Percentiles rank a stretch among this genome's conserved stretches.
Conservation (phyloP, 331 rosid species). For the Telfairia occidentalis region DNA sequence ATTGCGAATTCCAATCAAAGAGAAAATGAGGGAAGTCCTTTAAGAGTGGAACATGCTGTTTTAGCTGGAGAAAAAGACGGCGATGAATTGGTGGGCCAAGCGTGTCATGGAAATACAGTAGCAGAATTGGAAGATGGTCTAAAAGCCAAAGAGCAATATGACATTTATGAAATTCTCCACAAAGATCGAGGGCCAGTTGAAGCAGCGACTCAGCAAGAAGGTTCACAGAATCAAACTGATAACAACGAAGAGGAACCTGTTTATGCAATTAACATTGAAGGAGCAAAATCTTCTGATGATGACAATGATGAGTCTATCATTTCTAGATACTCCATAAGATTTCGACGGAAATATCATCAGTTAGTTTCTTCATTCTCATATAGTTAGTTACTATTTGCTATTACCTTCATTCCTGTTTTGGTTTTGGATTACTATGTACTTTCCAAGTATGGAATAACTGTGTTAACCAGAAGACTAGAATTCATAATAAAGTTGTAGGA, state of each 20-base stretch:
- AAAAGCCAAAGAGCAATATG: slow-evolving; percentile 15
- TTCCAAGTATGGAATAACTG: background rate
- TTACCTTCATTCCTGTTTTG: background rate
- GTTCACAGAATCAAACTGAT: slow-evolving; percentile 11
- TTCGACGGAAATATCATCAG: slow-evolving; percentile 15
- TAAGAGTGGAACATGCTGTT: slow-evolving; percentile 8
- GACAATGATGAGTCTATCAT: slow-evolving; percentile 12
- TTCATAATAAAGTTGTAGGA: background rate
- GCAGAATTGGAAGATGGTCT: slow-evolving; percentile 15
- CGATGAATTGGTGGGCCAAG: slow-evolving; percentile 18
- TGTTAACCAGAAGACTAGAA: background rate
- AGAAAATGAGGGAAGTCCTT: slow-evolving; percentile 18
- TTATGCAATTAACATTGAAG: slow-evolving; percentile 19
- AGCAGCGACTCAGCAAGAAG: slow-evolving; percentile 20
- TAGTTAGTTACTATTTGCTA: background rate
- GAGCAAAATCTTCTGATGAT: slow-evolving; percentile 23
- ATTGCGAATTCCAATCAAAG: slow-evolving; percentile 11
- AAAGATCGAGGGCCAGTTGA: slow-evolving; percentile 17
- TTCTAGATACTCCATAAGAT: slow-evolving; percentile 24
- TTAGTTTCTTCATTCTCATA: slow-evolving; percentile 23
- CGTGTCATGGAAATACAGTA: slow-evolving; percentile 12
- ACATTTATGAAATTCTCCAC: slow-evolving; percentile 1
- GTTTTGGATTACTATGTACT: background rate
- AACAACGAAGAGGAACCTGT: slow-evolving; percentile 8
- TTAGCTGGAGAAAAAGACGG: slow-evolving; percentile 22